A percentile compares a stretch with the other conserved stretches of the same genome.
These are phyloP conservation scores for Prototheca wickerhamii DNA, from an alignment of 163 green algal genomes.

Conservation along the genomic window DNA sequence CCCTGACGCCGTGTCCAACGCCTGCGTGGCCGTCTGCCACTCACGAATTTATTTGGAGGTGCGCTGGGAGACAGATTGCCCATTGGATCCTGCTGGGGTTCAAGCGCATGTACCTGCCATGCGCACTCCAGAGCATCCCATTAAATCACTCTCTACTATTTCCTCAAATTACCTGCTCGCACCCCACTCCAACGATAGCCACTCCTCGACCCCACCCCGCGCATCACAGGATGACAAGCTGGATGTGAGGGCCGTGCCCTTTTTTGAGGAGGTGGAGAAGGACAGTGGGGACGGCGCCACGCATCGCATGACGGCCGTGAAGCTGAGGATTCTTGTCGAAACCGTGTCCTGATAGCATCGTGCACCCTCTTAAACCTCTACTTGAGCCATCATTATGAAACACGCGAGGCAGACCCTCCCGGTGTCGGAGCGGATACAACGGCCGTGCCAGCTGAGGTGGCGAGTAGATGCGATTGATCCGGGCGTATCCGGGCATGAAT, in stretches of 20 bases:
- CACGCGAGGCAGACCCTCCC: background rate
- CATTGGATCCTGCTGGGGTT: too few species aligned
- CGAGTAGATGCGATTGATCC: background rate
- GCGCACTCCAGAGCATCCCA: too few species aligned
- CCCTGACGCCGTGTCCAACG: conserved; percentile 29
- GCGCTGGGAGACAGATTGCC: too few species aligned
- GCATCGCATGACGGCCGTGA: conserved; percentile 21
- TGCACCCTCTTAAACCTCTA: too few species aligned
- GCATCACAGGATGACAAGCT: conserved; percentile 19
- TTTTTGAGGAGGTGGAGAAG: conserved; percentile 32
- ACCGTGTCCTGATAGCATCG: conserved; percentile 5
- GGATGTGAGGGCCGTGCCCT: conserved; percentile 20
- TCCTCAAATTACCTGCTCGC: too few species aligned
- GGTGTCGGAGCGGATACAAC: background rate
- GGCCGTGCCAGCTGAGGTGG: background rate
- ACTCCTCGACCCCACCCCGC: background rate
- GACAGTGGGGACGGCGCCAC: conserved; percentile 12
- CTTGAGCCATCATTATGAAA: too few species aligned
- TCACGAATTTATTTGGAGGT: conserved; percentile 27
- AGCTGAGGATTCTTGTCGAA: conserved; percentile 22
- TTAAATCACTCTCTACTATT: too few species aligned
- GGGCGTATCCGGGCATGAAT: background rate
- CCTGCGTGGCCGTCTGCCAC: conserved; percentile 27
- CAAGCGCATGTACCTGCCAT: too few species aligned
- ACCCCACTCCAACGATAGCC: background rate